Evolutionary conservation across 305 asterid genomes (phyloP).

Genomic region (Withania somnifera): DNA sequence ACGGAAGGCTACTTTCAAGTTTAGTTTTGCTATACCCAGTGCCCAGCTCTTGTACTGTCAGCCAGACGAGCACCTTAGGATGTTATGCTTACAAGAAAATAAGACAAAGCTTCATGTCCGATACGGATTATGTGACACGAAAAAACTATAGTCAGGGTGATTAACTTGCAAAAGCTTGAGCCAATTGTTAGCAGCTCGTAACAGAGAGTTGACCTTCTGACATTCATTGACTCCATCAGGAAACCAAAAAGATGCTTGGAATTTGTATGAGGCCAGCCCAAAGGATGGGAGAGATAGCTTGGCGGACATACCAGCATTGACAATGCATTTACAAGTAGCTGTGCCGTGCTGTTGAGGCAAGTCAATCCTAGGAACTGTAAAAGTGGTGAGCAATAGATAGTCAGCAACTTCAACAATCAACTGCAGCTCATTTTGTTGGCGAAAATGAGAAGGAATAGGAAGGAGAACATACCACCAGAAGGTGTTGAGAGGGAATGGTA

Average conservation of each 20-base stretch:
- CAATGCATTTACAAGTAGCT: conserved; percentile 21
- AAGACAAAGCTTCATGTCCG: conserved; percentile 25
- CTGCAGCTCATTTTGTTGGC: neutral
- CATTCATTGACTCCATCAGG: conserved; percentile 36
- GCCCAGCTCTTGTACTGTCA: neutral
- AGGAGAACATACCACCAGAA: conserved; percentile 32
- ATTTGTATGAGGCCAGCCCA: conserved; percentile 78
- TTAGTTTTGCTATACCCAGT: neutral
- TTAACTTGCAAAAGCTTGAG: conserved; percentile 49
- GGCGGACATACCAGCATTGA: conserved; percentile 17
- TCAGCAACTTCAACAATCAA: neutral
- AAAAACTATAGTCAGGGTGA: conserved; percentile 69
- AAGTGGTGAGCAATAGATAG: neutral
- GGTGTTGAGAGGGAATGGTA: conserved; percentile 75
- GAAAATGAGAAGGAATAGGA: neutral
- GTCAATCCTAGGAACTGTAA: conserved; percentile 8
- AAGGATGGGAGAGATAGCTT: conserved; percentile 55
- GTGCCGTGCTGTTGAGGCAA: conserved; percentile 11
- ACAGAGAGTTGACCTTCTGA: conserved; percentile 48
- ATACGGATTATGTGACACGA: conserved; percentile 36
- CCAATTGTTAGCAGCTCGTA: conserved; percentile 69
- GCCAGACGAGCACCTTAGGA: neutral
- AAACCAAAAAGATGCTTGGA: conserved; percentile 47
- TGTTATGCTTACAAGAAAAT: neutral
- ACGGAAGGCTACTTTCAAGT: neutral